Evolutionary conservation across 176 grass and related monocot species (phyloP).

Genomic region (Panicum miliaceum): DNA sequence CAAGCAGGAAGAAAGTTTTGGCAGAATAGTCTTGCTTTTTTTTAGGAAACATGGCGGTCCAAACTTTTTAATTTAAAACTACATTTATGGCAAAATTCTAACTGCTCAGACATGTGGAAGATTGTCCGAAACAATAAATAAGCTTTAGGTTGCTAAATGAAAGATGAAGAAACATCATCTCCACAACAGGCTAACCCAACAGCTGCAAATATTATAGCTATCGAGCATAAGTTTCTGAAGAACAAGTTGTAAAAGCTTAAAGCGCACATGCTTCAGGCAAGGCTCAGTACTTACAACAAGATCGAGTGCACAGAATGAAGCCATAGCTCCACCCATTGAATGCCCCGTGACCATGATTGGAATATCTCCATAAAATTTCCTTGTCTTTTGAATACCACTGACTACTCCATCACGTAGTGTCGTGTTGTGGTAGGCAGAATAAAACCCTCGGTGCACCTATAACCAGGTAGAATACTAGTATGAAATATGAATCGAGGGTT

Average conservation of each 20-base stretch:
- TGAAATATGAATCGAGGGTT: neutral
- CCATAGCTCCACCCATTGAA: conserved; percentile 94
- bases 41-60: neutral
- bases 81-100: neutral
- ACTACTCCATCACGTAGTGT: conserved; percentile 65
- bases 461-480: conserved; percentile 17
- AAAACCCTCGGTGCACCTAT: conserved; percentile 95
- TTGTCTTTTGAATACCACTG: conserved; percentile 64
- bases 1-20: neutral
- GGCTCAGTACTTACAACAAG: conserved; percentile 74
- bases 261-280: conserved; percentile 8
- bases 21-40: neutral
- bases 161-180: neutral
- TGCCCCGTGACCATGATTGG: conserved; percentile 81
- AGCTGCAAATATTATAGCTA: neutral
- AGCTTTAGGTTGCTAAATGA: conserved; percentile 11
- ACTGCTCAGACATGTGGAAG: neutral
- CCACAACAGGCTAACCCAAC: neutral
- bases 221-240: neutral
- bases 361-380: conserved; percentile 66
- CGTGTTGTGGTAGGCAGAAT: conserved; percentile 87
- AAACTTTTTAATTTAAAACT: neutral
- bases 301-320: conserved; percentile 97
- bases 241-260: neutral
- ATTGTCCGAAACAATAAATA: neutral